Base-by-base conservation (phyloP, 495 filamentous ascomycete genomes). In the Podospora bellae-mahoneyi region DNA sequence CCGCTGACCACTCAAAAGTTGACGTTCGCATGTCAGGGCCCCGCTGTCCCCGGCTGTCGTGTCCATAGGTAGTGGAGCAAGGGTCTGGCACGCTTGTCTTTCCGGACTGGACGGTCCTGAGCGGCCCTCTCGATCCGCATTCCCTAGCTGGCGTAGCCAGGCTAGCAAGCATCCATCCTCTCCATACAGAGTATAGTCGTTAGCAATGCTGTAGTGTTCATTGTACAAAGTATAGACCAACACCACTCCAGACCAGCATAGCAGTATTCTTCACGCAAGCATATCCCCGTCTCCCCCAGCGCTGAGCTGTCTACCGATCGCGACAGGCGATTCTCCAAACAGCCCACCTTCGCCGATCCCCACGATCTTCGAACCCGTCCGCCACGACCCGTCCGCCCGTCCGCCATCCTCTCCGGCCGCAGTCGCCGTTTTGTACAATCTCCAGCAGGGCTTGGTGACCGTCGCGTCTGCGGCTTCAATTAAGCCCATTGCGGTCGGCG, bases 341-440 rank as follows among this genome's bases (percentile, higher is more conserved):
- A 48, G 39, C 15, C 39, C 39, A 48, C 39, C 39, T 48, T 5
- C 2, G 39, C 39, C 39, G 39, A 48, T 48, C 39, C 9, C 39
- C 39, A 55, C 48, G 7, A 27, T 28, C 48, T 7, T 27, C 63
- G 44, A 54, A 18, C 63, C 63, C 34, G 63, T 54, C 26, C 44
- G 48, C 63, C 63, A 18, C 63, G 63, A 64, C 34, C 48, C 27
- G 39, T 23, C 55, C 53, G 26, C 27, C 27, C 59, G 54, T 6
- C 18, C 26, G 26, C 64, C 64, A 48, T 48, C 39, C 9, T 48
- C 7, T 13, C 39, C 39, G 39, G 5, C 15, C 39, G 15, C 7
- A 16, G 13, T 10, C 39, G 39, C 39, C 39, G 39, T 48, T 16
- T 13, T 10, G 15, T 48, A 3, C 39, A 48, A 10, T 48, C 39